Evolutionary conservation across 208 protist species (phyloP), one percentile per base, ranked within the genome.

Genomic region (Zelonia costaricensis): DNA sequence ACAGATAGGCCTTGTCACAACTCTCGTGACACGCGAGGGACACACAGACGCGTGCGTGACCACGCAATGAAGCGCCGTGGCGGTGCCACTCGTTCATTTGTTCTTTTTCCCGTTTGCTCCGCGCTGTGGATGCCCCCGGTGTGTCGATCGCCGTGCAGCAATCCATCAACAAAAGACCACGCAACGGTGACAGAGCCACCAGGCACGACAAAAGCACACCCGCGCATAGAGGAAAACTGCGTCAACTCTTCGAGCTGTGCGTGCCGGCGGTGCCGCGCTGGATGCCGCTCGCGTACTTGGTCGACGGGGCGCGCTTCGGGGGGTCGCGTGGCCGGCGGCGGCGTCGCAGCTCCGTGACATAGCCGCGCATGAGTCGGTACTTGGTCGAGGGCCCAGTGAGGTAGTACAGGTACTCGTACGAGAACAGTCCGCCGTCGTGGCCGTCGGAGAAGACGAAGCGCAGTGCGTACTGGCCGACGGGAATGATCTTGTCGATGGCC

Each of bases 401-500:
- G 33, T 85, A 66, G 55, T 91, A 89, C 0, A 96, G 59, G 62
- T 92, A 94, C 43, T 90, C 85, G 58, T 92, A 97, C 18, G 74
- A 72, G 76, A 91, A 97, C 45, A 97, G 88, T 35, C 91, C 91
- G 38, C 85, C 86, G 1, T 46, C 69, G 72, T 97, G 91, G 20
- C 72, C 78, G 64, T 97, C 91, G 0, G 84, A 91, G 61, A 95
- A 97, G 45, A 82, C 68, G 44, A 97, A 84, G 43, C 86, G 86
- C 44, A 97, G 56, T 0, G 86, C 91, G 68, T 97, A 97, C 66
- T 80, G 89, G 12, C 91, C 91, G 33, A 95, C 73, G 5, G 84
- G 88, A 30, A 82, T 62, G 18, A 95, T 69, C 28, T 93, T 74
- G 0, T 44, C 73, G 27, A 97, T 88, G n/a, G 80, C 84, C 30